Percentiles rank a stretch among this genome's conserved stretches.
Conservation (phyloP, 345 rosid genomes). For the Diplotaxis tenuifolia region DNA sequence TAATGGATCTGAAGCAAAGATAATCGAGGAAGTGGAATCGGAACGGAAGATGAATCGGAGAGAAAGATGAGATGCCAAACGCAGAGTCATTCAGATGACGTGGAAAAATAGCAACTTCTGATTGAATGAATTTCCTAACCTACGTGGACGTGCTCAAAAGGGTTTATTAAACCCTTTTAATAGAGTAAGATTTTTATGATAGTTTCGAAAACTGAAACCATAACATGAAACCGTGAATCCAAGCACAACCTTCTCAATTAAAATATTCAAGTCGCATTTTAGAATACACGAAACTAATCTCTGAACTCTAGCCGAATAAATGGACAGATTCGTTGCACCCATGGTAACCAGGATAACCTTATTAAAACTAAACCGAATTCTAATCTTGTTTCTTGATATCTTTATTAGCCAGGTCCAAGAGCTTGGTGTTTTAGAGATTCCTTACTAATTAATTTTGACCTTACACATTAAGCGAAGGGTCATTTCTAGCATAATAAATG, state of each 20-base stretch:
- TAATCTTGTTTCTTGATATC: conserved; percentile 1
- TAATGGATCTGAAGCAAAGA: no score
- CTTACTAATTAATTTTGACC: background rate
- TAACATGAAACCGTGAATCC: conserved; percentile 2
- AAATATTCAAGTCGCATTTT: conserved; percentile 8
- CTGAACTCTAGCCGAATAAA: conserved; percentile 9
- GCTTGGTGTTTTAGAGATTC: conserved; percentile 18
- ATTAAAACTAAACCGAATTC: conserved; percentile 19
- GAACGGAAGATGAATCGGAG: no score
- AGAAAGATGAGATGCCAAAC: no score
- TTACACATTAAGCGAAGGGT: conserved; percentile 3
- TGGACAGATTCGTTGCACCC: conserved; percentile 27
- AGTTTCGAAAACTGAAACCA: background rate
- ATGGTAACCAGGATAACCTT: conserved; percentile 22
- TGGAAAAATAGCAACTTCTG: no score
- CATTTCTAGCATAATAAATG: background rate
- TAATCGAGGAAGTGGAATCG: no score
- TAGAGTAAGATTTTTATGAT: background rate
- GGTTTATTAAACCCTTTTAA: no score
- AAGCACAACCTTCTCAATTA: conserved; percentile 5
- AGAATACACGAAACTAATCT: conserved; percentile 21
- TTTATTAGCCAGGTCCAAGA: conserved; percentile 13
- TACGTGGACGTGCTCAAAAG: no score
- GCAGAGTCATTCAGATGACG: no score
- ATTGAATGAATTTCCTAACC: no score